Evolutionary conservation across 345 rosid genomes (phyloP).

Genomic region (Arabis alpina): DNA sequence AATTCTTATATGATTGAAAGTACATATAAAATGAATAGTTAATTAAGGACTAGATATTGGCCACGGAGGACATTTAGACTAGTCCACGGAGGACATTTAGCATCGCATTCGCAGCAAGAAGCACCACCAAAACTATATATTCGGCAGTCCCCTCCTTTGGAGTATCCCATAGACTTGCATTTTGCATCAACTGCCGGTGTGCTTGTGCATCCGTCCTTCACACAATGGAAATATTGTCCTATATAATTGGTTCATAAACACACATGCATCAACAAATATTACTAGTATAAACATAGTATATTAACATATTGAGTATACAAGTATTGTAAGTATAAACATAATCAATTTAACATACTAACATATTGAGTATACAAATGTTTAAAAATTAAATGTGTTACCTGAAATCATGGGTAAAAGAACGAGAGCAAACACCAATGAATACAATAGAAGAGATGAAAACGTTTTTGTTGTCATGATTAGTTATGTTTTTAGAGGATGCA

Average conservation of each 20-base stretch:
- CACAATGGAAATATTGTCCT: slow-evolving; percentile 28
- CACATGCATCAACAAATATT: background rate
- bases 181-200: slow-evolving; percentile 3
- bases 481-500: background rate
- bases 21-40: background rate
- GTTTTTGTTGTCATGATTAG: slow-evolving; percentile 4
- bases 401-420: background rate
- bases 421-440: slow-evolving; percentile 9
- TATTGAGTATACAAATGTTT: background rate
- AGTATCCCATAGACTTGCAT: slow-evolving; percentile 19
- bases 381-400: slow-evolving; percentile 6
- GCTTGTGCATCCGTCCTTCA: background rate
- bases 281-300: background rate
- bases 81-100: background rate
- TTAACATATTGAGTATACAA: too few relatives aligned
- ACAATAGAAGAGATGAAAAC: background rate
- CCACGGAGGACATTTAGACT: background rate
- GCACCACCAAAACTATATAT: background rate
- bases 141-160: slow-evolving; percentile 32
- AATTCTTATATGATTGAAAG: background rate
- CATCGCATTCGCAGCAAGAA: slow-evolving; percentile 29
- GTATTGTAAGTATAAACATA: background rate
- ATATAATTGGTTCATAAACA: background rate
- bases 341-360: too few relatives aligned
- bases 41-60: background rate